Base-by-base conservation (phyloP, 768 basidiomycete species). In the Pseudohyphozyma bogoriensis region DNA sequence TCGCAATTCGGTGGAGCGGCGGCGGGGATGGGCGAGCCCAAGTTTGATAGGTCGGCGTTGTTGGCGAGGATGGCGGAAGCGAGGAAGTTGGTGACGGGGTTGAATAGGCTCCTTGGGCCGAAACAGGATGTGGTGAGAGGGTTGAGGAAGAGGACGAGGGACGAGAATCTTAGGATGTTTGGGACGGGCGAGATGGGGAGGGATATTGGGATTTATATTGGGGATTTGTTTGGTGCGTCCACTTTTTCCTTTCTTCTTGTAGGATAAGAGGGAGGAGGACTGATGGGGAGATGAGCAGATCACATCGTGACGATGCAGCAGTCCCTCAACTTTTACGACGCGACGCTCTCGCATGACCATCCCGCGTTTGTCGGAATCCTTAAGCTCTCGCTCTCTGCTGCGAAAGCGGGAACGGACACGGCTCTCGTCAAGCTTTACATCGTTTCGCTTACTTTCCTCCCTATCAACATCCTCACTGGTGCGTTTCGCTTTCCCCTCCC, bases 291-390 rank as follows among this genome's bases (percentile, higher is more conserved):
- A n/a, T 22, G 1, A 24, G 29, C 51, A 91, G 91, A 96, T 74
- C 92, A 96, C 72, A 89, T 95, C 66, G 73, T 91, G 28, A 83
- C 87, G 4, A 76, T 96, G 58, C 88, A 92, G 69, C 85, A 88
- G 68, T 81, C 87, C 2, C 79, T 96, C 58, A 79, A 76, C 15
- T 86, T 93, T 73, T 89, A 87, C 74, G 90, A 96, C 70, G 85
- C 85, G 33, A 85, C 90, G 75, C 78, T 96, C 51, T 84, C 85
- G 64, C 85, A 92, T 66, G 86, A 86, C 22, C 88, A 92, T 68
- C 89, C 89, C 1, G 83, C 83, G 2, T 92, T 92, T 72, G 76
- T 92, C 9, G 81, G 84, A 16, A 84, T 89, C 56, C 79, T 96
- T 8, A 80, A 83, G 10, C 75, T 84, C 1, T 79, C 79, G 20